These are phyloP conservation scores for Scutellaria baicalensis DNA, from an alignment of 257 asterid genomes.

Conservation along the genomic window DNA sequence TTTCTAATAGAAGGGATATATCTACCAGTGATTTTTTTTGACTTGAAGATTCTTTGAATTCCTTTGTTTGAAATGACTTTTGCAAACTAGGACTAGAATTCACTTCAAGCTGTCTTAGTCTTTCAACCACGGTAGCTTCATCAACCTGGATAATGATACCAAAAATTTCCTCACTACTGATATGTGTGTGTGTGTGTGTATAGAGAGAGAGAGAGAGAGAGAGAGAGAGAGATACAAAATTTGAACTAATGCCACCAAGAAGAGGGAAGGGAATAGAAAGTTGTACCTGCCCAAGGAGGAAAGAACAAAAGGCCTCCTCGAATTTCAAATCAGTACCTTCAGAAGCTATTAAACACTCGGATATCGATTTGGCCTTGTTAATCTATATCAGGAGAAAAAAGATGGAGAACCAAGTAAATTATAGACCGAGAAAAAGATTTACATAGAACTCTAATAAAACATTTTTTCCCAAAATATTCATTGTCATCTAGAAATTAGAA, in stretches of 20 bases:
- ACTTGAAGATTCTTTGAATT: slow-evolving; percentile 45
- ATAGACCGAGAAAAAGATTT: background rate
- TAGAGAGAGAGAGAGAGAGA: background rate
- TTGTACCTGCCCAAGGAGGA: slow-evolving; percentile 91
- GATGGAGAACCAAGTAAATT: slow-evolving; percentile 7
- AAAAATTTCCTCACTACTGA: slow-evolving; percentile 7
- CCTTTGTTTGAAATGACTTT: slow-evolving; percentile 48
- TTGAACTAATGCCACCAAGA: slow-evolving; percentile 9
- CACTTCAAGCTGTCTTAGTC: slow-evolving; percentile 58
- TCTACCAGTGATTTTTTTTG: slow-evolving; percentile 66
- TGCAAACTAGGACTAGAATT: slow-evolving; percentile 44
- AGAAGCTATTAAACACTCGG: slow-evolving; percentile 79
- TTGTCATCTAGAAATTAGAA: background rate
- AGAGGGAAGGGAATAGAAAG: slow-evolving; percentile 12
- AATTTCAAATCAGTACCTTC: slow-evolving; percentile 90
- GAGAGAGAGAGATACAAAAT: background rate
- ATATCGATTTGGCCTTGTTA: slow-evolving; percentile 65
- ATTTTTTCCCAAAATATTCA: background rate
- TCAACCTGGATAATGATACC: slow-evolving; percentile 54
- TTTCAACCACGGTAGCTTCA: slow-evolving; percentile 74
- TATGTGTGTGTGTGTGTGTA: no score
- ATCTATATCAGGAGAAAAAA: slow-evolving; percentile 39
- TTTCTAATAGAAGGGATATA: slow-evolving; percentile 15
- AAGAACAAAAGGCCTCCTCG: slow-evolving; percentile 90
- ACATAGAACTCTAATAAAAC: background rate